phyloP scores from a whole-genome alignment of 371 early-diverging fungal genomes.

The Parasitella parasitica region DNA sequence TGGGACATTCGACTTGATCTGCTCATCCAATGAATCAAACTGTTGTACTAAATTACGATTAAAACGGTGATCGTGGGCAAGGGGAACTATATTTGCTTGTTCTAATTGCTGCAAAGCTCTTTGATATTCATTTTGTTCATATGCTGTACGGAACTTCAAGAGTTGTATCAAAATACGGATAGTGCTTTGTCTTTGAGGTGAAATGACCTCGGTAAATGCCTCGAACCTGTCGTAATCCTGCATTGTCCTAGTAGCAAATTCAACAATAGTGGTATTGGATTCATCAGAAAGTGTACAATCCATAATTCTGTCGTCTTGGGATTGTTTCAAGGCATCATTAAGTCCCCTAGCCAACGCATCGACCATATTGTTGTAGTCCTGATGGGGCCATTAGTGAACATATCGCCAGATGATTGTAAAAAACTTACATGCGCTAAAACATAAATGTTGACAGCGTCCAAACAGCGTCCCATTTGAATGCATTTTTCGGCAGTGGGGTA shows the following conservation, averaged over 20 bases:
- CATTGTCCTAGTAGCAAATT: conserved; percentile 49
- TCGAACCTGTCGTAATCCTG: conserved; percentile 50
- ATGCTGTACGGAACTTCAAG: conserved; percentile 54
- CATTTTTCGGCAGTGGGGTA: conserved; percentile 71
- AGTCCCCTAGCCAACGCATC: conserved; percentile 75
- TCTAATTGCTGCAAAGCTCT: conserved; percentile 19
- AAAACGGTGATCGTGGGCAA: conserved; percentile 50
- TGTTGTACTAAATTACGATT: conserved; percentile 65
- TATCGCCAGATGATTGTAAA: background rate
- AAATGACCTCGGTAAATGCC: conserved; percentile 41
- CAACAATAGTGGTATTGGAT: conserved; percentile 29
- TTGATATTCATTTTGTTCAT: conserved; percentile 52
- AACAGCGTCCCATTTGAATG: conserved; percentile 64
- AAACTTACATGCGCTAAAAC: conserved; percentile 46
- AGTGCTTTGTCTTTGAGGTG: conserved; percentile 43
- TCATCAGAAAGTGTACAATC: conserved; percentile 3
- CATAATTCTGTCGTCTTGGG: background rate
- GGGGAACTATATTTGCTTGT: conserved; percentile 57
- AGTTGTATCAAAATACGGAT: conserved; percentile 56
- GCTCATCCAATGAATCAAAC: conserved; percentile 65
- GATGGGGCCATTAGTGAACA: background rate
- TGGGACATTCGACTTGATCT: conserved; percentile 75
- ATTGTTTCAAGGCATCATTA: conserved; percentile 60
- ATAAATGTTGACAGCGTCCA: conserved; percentile 77
- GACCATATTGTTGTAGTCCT: conserved; percentile 76